phyloP scores from a whole-genome alignment of 495 filamentous ascomycete species.

The Xylaria acuta region DNA sequence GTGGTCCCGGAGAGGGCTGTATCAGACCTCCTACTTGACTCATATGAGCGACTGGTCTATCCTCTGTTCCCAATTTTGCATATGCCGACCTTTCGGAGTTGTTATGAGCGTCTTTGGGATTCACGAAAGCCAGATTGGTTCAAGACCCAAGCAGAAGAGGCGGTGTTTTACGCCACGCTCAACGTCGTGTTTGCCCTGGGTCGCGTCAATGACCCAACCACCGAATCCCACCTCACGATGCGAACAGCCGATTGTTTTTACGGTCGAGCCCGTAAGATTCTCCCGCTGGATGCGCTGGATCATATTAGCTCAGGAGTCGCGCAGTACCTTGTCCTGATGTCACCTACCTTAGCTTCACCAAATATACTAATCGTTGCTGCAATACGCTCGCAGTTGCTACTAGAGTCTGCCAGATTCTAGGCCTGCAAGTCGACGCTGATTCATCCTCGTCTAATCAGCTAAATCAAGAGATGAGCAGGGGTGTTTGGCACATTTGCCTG shows the following conservation, averaged over 20 bases:
- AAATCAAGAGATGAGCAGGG: neutral
- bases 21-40: neutral
- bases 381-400: neutral
- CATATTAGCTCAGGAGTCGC: neutral
- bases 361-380: conserved; percentile 7
- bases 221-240: neutral
- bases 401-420: neutral
- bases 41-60: conserved; percentile 5
- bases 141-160: neutral
- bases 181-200: neutral
- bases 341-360: conserved; percentile 5
- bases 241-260: conserved; percentile 1
- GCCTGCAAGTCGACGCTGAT: neutral
- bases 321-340: neutral
- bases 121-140: neutral
- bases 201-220: neutral
- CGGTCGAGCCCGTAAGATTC: neutral
- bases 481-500: neutral
- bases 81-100: neutral
- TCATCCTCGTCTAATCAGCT: neutral
- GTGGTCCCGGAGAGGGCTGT: neutral
- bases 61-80: conserved; percentile 8
- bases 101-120: neutral
- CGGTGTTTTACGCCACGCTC: neutral
- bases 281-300: neutral